Evolutionary conservation across 441 rosid genomes (phyloP).

Genomic region (Dalechampia spathulata): DNA sequence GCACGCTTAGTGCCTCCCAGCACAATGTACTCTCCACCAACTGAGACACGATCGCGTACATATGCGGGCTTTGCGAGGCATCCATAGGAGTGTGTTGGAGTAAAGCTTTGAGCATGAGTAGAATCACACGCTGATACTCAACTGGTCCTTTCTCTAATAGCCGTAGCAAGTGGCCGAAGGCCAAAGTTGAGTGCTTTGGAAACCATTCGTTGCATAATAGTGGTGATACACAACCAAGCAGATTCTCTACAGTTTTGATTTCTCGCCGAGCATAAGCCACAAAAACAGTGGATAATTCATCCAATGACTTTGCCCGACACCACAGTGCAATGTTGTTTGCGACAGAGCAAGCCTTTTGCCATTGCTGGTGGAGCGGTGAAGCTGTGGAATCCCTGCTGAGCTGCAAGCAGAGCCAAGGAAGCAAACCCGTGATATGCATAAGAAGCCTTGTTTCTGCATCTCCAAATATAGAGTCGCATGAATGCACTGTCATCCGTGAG

Average conservation of each 20-base stretch:
- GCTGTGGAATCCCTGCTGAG: slow-evolving; percentile 64
- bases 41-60: slow-evolving; percentile 96
- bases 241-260: slow-evolving; percentile 65
- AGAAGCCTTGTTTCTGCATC: slow-evolving; percentile 90
- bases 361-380: slow-evolving; percentile 78
- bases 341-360: slow-evolving; percentile 86
- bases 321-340: slow-evolving; percentile 71
- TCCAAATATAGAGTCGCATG: slow-evolving; percentile 95
- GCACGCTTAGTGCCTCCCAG: slow-evolving; percentile 91
- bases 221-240: slow-evolving; percentile 85
- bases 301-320: slow-evolving; percentile 81
- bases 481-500: slow-evolving; percentile 75
- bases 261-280: slow-evolving; percentile 71
- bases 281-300: slow-evolving; percentile 73
- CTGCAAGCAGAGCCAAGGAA: slow-evolving; percentile 99
- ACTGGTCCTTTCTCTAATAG: slow-evolving; percentile 93
- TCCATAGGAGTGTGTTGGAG: slow-evolving; percentile 99
- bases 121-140: slow-evolving; percentile 85
- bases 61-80: slow-evolving; percentile 94
- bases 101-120: slow-evolving; percentile 90
- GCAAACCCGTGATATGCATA: slow-evolving; percentile 93
- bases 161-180: slow-evolving; percentile 90
- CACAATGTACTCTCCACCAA: slow-evolving; percentile 90
- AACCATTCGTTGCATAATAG: slow-evolving; percentile 87
- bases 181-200: slow-evolving; percentile 96